Conservation (phyloP, 495 filamentous ascomycete genomes). For the Podospora bellae-mahoneyi region DNA sequence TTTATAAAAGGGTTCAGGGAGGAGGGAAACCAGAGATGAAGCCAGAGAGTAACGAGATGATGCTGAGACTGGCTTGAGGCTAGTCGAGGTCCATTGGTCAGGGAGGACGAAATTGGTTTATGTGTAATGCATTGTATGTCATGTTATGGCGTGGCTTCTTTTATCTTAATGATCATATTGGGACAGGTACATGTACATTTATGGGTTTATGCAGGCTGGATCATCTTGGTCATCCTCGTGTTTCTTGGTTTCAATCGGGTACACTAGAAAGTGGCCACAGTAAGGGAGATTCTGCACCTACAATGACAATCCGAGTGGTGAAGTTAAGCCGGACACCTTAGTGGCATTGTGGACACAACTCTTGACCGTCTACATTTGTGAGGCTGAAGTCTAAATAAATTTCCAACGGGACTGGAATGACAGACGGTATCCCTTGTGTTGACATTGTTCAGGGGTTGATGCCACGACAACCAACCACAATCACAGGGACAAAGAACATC, state of each 20-base stretch:
- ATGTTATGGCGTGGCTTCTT: background rate
- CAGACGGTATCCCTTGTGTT: background rate
- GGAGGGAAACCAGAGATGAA: constrained; percentile 18
- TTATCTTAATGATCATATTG: background rate
- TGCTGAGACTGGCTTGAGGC: constrained; percentile 22
- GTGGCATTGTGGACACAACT: background rate
- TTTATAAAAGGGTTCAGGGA: constrained; percentile 40
- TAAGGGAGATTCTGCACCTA: background rate
- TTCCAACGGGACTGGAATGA: background rate
- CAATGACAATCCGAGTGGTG: background rate
- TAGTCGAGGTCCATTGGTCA: background rate
- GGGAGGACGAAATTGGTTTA: background rate
- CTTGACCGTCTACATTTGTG: background rate
- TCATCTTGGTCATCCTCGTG: background rate
- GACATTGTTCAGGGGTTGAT: background rate
- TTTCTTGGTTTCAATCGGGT: too few relatives aligned
- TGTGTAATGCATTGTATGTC: background rate
- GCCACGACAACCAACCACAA: background rate
- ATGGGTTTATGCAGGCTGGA: background rate
- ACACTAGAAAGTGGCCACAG: too few relatives aligned
- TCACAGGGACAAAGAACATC: too few relatives aligned
- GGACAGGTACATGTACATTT: background rate
- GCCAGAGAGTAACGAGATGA: constrained; percentile 9
- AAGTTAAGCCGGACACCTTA: background rate
- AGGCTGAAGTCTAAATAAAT: background rate